Evolutionary conservation across 208 protist genomes (phyloP), one percentile per base, ranked within the genome.

Genomic region (Sergeia podlipaevii): DNA sequence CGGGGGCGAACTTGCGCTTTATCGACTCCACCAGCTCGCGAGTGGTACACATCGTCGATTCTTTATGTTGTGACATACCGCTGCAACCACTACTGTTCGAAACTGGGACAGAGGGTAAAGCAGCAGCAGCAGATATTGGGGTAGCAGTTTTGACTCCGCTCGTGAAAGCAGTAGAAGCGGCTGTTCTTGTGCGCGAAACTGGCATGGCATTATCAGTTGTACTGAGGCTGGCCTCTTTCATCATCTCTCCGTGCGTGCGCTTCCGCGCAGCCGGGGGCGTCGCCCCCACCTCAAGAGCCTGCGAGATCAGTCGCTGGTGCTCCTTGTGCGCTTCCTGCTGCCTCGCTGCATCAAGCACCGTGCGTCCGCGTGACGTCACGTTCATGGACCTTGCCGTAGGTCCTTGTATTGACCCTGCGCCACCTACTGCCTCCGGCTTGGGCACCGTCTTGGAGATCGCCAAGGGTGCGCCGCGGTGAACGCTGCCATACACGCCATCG

Each of bases 401-500:
- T 47, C n/a, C n/a, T n/a, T n/a, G n/a, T n/a, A n/a, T n/a, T n/a
- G n/a, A n/a, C n/a, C n/a, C n/a, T n/a, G n/a, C n/a, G n/a, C n/a
- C n/a, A n/a, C n/a, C n/a, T n/a, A n/a, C n/a, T n/a, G n/a, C n/a
- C n/a, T n/a, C n/a, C n/a, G n/a, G n/a, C n/a, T n/a, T n/a, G 53
- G 27, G 61, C 48, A 20, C 61, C 38, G 26, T 38, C 49, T 33
- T 58, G 26, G 10, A 33, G 34, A 82, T 43, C 37, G 77, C 53
- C 34, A 85, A 58, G 3, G 74, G 59, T 3, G 58, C 51, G 8
- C 74, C 74, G 29, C 53, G 21, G 6, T 49, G 53, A 26, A 89
- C 81, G 21, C 77, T 71, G 18, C 70, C 73, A 60, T 89, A 89
- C 23, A 74, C 57, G 6, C 74, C 76, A 11, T 36, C 54, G 33